A percentile compares a stretch with the other conserved stretches of the same genome.
These are phyloP conservation scores for Oxytropis ochrocephala DNA, from an alignment of 306 rosid species.

Conservation along the genomic window DNA sequence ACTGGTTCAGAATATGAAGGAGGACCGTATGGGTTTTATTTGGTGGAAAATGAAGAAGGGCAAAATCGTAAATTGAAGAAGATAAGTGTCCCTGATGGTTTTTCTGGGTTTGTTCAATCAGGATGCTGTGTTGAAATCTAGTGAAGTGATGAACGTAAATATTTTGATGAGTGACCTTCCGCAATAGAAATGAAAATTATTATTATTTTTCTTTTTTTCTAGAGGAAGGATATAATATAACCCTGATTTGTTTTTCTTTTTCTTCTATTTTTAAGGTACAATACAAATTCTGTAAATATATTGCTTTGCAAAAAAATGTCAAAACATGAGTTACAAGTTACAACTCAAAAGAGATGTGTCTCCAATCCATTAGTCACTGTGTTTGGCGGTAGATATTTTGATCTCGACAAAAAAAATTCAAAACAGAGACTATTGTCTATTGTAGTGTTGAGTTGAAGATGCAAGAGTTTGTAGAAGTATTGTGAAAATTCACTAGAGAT, in stretches of 20 bases:
- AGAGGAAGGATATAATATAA: too few species aligned
- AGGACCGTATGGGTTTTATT: constrained; percentile 24
- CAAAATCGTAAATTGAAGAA: constrained; percentile 19
- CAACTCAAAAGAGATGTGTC: too few species aligned
- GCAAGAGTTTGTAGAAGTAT: too few species aligned
- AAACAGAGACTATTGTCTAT: neutral
- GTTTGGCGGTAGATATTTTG: too few species aligned
- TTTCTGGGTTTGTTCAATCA: constrained; percentile 41
- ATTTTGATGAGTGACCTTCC: neutral
- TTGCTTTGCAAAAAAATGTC: neutral
- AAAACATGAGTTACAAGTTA: neutral
- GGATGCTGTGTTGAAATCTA: constrained; percentile 42
- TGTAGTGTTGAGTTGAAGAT: too few species aligned
- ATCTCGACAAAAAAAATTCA: too few species aligned
- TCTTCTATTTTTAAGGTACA: neutral
- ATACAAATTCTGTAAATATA: neutral
- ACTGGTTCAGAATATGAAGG: constrained; percentile 35
- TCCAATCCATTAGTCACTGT: too few species aligned
- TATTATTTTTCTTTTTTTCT: too few species aligned
- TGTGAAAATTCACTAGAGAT: too few species aligned
- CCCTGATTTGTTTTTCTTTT: neutral
- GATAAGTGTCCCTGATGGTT: constrained; percentile 16
- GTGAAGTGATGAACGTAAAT: neutral
- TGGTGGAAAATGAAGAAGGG: constrained; percentile 21
- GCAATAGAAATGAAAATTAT: neutral